phyloP scores from a whole-genome alignment of 1,284 basidiomycete species.

The Meripilus lineatus region DNA sequence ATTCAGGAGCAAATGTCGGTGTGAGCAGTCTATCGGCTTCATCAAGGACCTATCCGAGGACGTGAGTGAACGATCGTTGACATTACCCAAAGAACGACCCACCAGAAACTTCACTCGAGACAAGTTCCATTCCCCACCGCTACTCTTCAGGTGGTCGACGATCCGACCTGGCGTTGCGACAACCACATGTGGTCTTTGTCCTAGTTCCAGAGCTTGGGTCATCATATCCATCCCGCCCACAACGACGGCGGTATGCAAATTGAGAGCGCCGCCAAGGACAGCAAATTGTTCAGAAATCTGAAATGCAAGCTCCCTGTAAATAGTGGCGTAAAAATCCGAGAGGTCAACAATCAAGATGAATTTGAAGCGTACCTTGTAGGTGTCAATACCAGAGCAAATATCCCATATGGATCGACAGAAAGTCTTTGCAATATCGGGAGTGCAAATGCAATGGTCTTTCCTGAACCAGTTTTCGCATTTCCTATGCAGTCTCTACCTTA shows the following conservation, averaged over 20 bases:
- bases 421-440: constrained; percentile 92
- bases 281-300: constrained; percentile 97
- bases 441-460: constrained; percentile 97
- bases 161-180: constrained; percentile 96
- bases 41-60: constrained; percentile 72
- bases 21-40: constrained; percentile 95
- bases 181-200: constrained; percentile 85
- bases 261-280: constrained; percentile 81
- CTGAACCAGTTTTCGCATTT: constrained; percentile 96
- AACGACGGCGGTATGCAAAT: constrained; percentile 81
- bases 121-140: constrained; percentile 79
- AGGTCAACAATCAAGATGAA: background rate
- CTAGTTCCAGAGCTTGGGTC: constrained; percentile 85
- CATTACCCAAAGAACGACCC: constrained; percentile 21
- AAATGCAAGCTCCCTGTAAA: constrained; percentile 85
- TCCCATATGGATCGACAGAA: constrained; percentile 86
- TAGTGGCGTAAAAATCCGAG: background rate
- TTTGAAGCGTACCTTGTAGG: constrained; percentile 72
- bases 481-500: constrained; percentile 91
- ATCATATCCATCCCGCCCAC: constrained; percentile 99
- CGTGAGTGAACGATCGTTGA: background rate
- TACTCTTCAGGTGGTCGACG: constrained; percentile 85
- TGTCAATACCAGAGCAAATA: constrained; percentile 90
- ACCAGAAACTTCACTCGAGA: constrained; percentile 85
- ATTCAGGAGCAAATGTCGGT: constrained; percentile 84